Conservation (phyloP, 805 yeast species). For the Schwanniomyces polymorphus region DNA sequence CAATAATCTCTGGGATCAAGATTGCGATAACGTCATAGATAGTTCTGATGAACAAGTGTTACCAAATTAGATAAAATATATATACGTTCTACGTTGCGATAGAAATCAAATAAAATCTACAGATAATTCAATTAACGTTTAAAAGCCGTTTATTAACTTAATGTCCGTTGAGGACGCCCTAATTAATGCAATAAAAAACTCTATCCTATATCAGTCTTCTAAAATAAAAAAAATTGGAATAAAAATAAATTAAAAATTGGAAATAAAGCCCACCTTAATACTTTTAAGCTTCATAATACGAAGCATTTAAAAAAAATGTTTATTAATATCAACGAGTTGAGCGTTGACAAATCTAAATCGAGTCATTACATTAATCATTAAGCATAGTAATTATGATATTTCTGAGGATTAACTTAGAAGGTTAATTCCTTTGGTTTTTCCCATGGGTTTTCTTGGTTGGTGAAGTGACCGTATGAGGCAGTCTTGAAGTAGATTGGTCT, state of each 20-base stretch:
- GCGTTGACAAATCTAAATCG: conserved; percentile 33
- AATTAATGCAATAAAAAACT: conserved; percentile 44
- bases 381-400: conserved; percentile 15
- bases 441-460: conserved; percentile 98
- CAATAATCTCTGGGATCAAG: not conserved
- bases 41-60: conserved; percentile 7
- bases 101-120: not conserved
- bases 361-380: conserved; percentile 47
- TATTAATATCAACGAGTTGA: conserved; percentile 44
- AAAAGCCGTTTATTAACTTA: conserved; percentile 19
- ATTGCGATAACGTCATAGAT: not conserved
- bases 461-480: conserved; percentile 99
- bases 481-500: conserved; percentile 99
- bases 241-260: conserved; percentile 16
- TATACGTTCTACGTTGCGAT: no score
- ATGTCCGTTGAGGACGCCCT: conserved; percentile 54
- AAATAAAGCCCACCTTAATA: conserved; percentile 10
- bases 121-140: not conserved
- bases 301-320: conserved; percentile 10
- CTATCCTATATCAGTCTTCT: conserved; percentile 23
- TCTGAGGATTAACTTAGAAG: conserved; percentile 38
- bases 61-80: conserved; percentile 4
- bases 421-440: conserved; percentile 88
- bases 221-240: conserved; percentile 15
- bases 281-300: conserved; percentile 3